Percentiles rank a stretch among this genome's conserved stretches.
Conservation (phyloP, 1,284 basidiomycete genomes). For the Tilletia walkeri region DNA sequence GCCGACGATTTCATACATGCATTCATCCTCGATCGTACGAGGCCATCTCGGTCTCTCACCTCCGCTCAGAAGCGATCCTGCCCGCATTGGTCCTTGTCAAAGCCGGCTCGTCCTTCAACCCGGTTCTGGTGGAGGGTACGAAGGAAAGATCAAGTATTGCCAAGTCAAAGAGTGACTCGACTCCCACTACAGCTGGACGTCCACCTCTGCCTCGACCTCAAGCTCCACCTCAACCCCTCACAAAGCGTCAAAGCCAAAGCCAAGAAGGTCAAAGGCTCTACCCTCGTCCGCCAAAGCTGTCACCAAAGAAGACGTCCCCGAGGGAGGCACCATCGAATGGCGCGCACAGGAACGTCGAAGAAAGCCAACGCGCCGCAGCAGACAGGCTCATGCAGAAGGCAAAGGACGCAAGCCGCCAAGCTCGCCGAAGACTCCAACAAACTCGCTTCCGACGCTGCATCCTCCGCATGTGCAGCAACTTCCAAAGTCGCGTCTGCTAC, state of each 20-base stretch:
- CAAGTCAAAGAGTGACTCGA: slow-evolving; percentile 47
- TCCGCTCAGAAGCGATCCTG: slow-evolving; percentile 34
- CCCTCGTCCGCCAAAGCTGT: slow-evolving; percentile 4
- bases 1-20: slow-evolving; percentile 27
- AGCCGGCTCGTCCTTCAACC: slow-evolving; percentile 26
- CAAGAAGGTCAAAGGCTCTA: slow-evolving; percentile 21
- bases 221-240: neutral
- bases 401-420: slow-evolving; percentile 12
- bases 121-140: slow-evolving; percentile 37
- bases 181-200: slow-evolving; percentile 21
- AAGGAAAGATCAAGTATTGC: slow-evolving; percentile 44
- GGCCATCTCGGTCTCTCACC: slow-evolving; percentile 28
- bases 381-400: slow-evolving; percentile 19
- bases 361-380: slow-evolving; percentile 22
- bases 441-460: too few relatives aligned
- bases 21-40: slow-evolving; percentile 34
- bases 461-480: too few relatives aligned
- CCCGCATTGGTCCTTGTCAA: slow-evolving; percentile 44
- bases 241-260: slow-evolving; percentile 28
- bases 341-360: slow-evolving; percentile 20
- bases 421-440: too few relatives aligned
- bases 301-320: slow-evolving; percentile 18
- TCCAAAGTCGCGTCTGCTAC: neutral
- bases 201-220: neutral
- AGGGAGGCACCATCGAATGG: slow-evolving; percentile 24